Conservation (phyloP, 1,139 yeast genomes). For the Diutina rugosa region DNA sequence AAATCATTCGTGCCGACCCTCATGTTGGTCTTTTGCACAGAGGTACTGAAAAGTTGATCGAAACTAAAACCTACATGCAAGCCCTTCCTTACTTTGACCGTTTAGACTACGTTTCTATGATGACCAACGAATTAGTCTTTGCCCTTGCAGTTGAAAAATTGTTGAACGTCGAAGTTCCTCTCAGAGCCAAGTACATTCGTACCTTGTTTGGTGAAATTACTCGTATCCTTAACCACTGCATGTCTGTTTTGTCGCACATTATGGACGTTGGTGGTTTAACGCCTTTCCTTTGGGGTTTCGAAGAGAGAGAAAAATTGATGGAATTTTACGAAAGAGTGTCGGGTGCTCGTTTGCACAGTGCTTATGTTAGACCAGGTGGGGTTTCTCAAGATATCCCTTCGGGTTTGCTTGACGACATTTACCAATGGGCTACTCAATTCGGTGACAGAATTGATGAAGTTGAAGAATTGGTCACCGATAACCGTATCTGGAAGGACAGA, state of each 20-base stretch:
- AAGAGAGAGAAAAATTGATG: slow-evolving; percentile 88
- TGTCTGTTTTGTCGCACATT: slow-evolving; percentile 81
- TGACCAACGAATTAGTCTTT: slow-evolving; percentile 85
- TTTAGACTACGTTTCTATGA: slow-evolving; percentile 81
- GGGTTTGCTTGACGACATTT: slow-evolving; percentile 79
- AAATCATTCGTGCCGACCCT: slow-evolving; percentile 77
- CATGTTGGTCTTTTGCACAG: slow-evolving; percentile 81
- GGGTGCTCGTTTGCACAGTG: slow-evolving; percentile 84
- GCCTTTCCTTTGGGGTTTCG: slow-evolving; percentile 91
- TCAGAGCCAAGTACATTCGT: slow-evolving; percentile 75
- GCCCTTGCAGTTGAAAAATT: slow-evolving; percentile 78
- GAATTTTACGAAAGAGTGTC: slow-evolving; percentile 86
- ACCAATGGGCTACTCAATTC: slow-evolving; percentile 94
- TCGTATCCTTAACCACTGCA: slow-evolving; percentile 70
- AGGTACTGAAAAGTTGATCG: slow-evolving; percentile 83
- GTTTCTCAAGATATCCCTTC: slow-evolving; percentile 81
- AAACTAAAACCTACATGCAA: slow-evolving; percentile 72
- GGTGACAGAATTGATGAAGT: slow-evolving; percentile 89
- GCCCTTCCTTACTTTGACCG: slow-evolving; percentile 86
- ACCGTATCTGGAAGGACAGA: slow-evolving; percentile 89
- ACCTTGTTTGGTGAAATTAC: slow-evolving; percentile 84
- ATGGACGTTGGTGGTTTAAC: slow-evolving; percentile 95
- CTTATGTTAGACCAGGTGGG: slow-evolving; percentile 88
- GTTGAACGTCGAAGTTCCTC: slow-evolving; percentile 73
- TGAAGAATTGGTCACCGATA: slow-evolving; percentile 81